A percentile compares a stretch with the other conserved stretches of the same genome.
phyloP scores from a whole-genome alignment of 139 green algal species.

The Micractinium conductrix region DNA sequence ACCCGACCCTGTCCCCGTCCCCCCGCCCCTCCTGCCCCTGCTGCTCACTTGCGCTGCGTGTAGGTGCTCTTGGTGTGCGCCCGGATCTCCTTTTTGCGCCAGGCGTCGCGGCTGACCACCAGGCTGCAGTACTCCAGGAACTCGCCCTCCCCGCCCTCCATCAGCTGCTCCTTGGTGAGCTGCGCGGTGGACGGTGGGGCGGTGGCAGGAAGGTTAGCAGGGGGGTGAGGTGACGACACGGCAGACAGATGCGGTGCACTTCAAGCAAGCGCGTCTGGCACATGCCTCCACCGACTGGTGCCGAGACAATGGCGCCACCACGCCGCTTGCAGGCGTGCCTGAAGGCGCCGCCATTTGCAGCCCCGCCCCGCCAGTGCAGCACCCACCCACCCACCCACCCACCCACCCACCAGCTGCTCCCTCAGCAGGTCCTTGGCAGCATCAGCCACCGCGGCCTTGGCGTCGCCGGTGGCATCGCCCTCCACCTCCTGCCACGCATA shows the following conservation, averaged over 20 bases:
- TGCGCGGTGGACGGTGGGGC: too few species aligned
- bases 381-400: not conserved
- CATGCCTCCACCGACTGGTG: too few species aligned
- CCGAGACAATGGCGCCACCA: too few species aligned
- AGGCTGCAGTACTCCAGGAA: conserved; percentile 58
- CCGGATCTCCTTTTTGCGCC: conserved; percentile 56
- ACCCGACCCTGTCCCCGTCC: not conserved
- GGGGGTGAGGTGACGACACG: too few species aligned
- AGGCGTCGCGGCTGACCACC: conserved; percentile 39
- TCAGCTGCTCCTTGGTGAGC: conserved; percentile 48
- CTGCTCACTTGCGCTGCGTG: conserved; percentile 79
- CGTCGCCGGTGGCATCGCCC: not conserved
- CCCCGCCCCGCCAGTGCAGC: not conserved
- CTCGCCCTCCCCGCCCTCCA: conserved; percentile 51
- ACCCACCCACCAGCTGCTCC: conserved; percentile 24
- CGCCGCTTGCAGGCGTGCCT: too few species aligned
- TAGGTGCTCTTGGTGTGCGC: conserved; percentile 75
- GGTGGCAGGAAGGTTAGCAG: too few species aligned
- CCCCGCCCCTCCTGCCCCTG: not conserved
- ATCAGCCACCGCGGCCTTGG: conserved; percentile 4
- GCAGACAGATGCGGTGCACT: too few species aligned
- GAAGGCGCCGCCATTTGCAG: too few species aligned
- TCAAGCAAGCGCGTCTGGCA: too few species aligned
- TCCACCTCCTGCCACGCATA: conserved; percentile 30
- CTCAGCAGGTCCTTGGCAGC: conserved; percentile 34